Percentiles rank a stretch among this genome's conserved stretches.
These are phyloP conservation scores for Aspergillus pseudonomiae DNA, from an alignment of 2,329 filamentous ascomycete species.

Conservation along the genomic window DNA sequence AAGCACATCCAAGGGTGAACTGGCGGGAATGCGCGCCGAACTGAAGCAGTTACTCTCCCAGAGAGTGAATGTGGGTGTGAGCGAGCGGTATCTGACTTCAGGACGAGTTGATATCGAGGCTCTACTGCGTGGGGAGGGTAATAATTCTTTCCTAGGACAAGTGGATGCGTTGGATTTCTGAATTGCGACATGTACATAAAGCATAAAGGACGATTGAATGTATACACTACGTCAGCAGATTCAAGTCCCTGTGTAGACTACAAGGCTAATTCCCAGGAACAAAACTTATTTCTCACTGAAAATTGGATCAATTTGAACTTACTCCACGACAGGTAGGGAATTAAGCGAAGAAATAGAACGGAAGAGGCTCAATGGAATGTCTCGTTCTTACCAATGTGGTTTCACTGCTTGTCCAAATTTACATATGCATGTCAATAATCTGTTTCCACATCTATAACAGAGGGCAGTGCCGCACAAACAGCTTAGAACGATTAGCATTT, in stretches of 20 bases:
- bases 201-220: neutral
- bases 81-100: constrained; percentile 79
- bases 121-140: constrained; percentile 65
- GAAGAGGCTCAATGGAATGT: no score
- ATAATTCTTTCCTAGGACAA: constrained; percentile 67
- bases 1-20: constrained; percentile 70
- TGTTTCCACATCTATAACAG: neutral
- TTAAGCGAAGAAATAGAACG: no score
- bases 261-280: no score
- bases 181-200: constrained; percentile 19
- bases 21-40: constrained; percentile 70
- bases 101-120: constrained; percentile 76
- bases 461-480: neutral
- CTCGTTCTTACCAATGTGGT: neutral
- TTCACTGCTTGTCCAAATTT: no score
- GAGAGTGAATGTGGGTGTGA: constrained; percentile 84
- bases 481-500: neutral
- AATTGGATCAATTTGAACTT: no score
- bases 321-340: no score
- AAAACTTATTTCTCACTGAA: no score
- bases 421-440: no score
- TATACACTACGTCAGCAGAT: neutral
- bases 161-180: constrained; percentile 49
- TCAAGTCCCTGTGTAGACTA: neutral
- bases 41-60: constrained; percentile 70